Percentiles rank a stretch among this genome's conserved stretches.
Evolutionary conservation across 371 early-diverging fungal species (phyloP).

Genomic region (Mortierella sp.): DNA sequence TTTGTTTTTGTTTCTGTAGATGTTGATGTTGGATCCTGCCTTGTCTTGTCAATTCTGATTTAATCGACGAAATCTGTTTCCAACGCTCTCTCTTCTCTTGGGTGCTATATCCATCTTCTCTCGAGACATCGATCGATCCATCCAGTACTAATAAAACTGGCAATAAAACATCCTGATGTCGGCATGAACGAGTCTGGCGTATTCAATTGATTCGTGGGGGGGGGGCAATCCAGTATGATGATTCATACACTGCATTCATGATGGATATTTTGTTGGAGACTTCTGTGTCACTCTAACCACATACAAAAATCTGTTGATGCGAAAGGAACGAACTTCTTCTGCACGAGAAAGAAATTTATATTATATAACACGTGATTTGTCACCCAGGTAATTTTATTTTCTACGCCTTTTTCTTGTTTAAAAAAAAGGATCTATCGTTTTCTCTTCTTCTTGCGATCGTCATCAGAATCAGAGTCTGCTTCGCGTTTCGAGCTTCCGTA

Average conservation of each 20-base stretch:
- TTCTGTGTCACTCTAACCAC: constrained; percentile 2
- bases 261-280: background rate
- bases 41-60: too few relatives aligned
- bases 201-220: background rate
- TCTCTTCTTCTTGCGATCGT: constrained; percentile 59
- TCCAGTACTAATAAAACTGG: background rate
- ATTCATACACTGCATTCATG: background rate
- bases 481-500: constrained; percentile 54
- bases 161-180: background rate
- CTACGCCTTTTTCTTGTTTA: background rate
- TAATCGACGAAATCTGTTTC: too few relatives aligned
- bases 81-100: too few relatives aligned
- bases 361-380: background rate
- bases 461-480: constrained; percentile 62
- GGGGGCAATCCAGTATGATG: background rate
- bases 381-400: background rate
- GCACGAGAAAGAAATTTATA: background rate
- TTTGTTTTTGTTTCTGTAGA: too few relatives aligned
- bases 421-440: constrained; percentile 32
- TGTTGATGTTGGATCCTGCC: too few relatives aligned
- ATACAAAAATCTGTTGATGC: constrained; percentile 35
- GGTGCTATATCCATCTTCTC: background rate
- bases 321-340: constrained; percentile 25
- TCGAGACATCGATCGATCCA: constrained; percentile 13
- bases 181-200: background rate